These are phyloP conservation scores for Ophiostoma sp. DNA, from an alignment of 2,329 filamentous ascomycete genomes.

Conservation along the genomic window DNA sequence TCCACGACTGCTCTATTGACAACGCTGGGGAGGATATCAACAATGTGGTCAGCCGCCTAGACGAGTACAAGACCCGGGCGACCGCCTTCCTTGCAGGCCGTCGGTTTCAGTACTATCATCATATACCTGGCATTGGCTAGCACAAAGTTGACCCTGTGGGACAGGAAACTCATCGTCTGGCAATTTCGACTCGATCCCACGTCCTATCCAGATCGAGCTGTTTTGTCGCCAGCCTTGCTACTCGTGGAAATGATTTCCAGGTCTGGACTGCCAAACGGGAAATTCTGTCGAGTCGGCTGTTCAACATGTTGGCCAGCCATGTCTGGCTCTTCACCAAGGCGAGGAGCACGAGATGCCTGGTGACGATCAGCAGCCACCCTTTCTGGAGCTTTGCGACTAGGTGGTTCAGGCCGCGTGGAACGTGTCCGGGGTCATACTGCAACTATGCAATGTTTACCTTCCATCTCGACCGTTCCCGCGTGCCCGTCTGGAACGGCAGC, in stretches of 20 bases:
- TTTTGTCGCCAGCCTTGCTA: background rate
- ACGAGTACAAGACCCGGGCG: slow-evolving; percentile 32
- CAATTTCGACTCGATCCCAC: background rate
- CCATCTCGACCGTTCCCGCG: slow-evolving; percentile 31
- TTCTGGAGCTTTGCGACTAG: slow-evolving; percentile 33
- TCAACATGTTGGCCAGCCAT: slow-evolving; percentile 30
- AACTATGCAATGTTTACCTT: slow-evolving; percentile 34
- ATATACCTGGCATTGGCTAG: background rate
- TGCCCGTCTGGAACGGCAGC: slow-evolving; percentile 36
- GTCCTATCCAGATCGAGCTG: background rate
- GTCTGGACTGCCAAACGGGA: background rate
- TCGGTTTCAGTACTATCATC: slow-evolving; percentile 17
- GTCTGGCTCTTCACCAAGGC: slow-evolving; percentile 36
- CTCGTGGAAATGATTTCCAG: background rate
- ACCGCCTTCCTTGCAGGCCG: slow-evolving; percentile 34
- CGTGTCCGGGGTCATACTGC: slow-evolving; percentile 28
- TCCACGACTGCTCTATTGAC: slow-evolving; percentile 30
- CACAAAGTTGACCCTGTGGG: background rate
- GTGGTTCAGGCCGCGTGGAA: slow-evolving; percentile 30
- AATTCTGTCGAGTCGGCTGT: slow-evolving; percentile 31
- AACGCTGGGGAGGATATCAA: slow-evolving; percentile 35
- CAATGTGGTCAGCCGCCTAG: slow-evolving; percentile 34
- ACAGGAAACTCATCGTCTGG: background rate
- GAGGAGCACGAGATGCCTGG: slow-evolving; percentile 38
- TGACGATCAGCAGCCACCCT: slow-evolving; percentile 33